Base-by-base conservation (phyloP, 2,329 filamentous ascomycete species). In the Fusarium haematococcum region DNA sequence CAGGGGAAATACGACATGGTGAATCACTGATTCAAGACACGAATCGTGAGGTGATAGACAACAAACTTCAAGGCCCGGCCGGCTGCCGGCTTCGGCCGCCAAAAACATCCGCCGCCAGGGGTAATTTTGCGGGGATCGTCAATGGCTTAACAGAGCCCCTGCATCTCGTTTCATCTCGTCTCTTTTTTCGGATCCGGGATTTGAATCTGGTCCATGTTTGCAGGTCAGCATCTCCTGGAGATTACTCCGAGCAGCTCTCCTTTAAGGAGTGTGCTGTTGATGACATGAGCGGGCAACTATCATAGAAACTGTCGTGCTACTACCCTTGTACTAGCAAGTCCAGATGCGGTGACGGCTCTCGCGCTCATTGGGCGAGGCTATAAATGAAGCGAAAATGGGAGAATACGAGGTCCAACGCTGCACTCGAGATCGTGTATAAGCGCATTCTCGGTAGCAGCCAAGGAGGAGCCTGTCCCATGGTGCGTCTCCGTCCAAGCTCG, bases 351-450 rank as follows among this genome's bases (percentile, higher is more conserved):
- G 61, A 69, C 48, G 33, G 39, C 64, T 52, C 33, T 58, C 50
- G 50, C 56, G 33, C 54, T 74, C 52, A 74, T 74, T 74, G 71
- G 71, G 65, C 61, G 35, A 54, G 41, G 30, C 35, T 69, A 52
- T 59, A 59, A 60, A 59, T 59, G 23, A 41, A 65, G 56, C 23
- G 68, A 61, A 61, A 56, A 50, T 57, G 65, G 39, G 62, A 35
- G 58, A 58, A 72, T 75, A 74, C 71, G 71, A 74, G 71, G 62
- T 69, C 50, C 43, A 41, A n/a, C 23, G 33, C 60, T 63, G 60
- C 43, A 54, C 45, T 35, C 45, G 11, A 32, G 33, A 63, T 63
- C 45, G 60, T 41, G 27, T 58, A 43, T 64, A 56, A 63, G 60
- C 60, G 60, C 25, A 52, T 67, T 66, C 33, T 62, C 43, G 20